Percentiles rank a stretch among this genome's conserved stretches.
These are phyloP conservation scores for Neurospora discreta DNA, from an alignment of 495 filamentous ascomycete species.

Conservation along the genomic window DNA sequence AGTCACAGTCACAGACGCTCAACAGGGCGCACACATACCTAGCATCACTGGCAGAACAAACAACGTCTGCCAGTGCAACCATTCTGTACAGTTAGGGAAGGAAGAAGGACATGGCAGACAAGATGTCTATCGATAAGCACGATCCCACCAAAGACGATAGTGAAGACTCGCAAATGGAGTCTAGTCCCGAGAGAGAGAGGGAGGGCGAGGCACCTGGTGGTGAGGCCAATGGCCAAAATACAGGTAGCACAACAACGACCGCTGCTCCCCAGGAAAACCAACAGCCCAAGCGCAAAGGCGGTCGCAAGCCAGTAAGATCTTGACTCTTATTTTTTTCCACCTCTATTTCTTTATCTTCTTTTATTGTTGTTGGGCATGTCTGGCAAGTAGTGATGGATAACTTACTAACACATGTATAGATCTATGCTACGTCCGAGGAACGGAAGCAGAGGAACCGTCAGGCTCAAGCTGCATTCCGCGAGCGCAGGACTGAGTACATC, in stretches of 20 bases:
- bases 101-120: conserved; percentile 39
- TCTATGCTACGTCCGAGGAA: conserved; percentile 97
- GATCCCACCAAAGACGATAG: conserved; percentile 38
- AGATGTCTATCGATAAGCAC: conserved; percentile 50
- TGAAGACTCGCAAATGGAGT: conserved; percentile 41
- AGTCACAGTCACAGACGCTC: not conserved
- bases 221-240: not conserved
- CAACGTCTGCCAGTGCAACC: not conserved
- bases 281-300: conserved; percentile 81
- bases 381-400: not conserved
- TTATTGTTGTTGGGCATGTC: not conserved
- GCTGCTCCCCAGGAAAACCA: conserved; percentile 31
- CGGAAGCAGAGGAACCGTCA: conserved; percentile 96
- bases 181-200: conserved; percentile 40
- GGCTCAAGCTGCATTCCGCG: conserved; percentile 92
- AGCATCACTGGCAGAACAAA: not conserved
- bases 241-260: not conserved
- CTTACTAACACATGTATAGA: conserved; percentile 41
- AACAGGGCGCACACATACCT: not conserved
- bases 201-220: conserved; percentile 33
- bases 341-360: not conserved
- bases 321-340: not conserved
- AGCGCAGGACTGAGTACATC: conserved; percentile 96
- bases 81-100: not conserved
- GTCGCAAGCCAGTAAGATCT: conserved; percentile 41